Conservation (phyloP, 2,329 filamentous ascomycete genomes). For the Rhinocladiella similis region DNA sequence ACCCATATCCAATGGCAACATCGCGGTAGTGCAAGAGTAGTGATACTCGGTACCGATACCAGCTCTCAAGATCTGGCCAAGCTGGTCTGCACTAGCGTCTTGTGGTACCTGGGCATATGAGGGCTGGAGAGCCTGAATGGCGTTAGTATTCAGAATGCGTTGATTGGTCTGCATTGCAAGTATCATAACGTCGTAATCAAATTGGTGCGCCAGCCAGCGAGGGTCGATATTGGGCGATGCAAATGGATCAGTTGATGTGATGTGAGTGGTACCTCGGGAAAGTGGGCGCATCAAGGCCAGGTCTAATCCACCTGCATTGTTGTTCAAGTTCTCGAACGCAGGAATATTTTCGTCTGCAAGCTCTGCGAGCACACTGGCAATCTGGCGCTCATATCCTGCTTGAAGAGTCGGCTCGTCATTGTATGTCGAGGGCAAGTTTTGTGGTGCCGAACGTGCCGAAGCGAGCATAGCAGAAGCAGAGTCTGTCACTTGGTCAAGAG, state of each 20-base stretch:
- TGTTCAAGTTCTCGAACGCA: slow-evolving; percentile 25
- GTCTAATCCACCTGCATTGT: slow-evolving; percentile 24
- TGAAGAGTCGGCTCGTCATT: slow-evolving; percentile 13
- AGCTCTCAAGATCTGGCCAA: slow-evolving; percentile 2
- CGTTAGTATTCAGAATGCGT: slow-evolving; percentile 24
- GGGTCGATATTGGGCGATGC: slow-evolving; percentile 46
- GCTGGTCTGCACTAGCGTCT: slow-evolving; percentile 7
- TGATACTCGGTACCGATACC: slow-evolving; percentile 21
- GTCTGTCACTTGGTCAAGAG: slow-evolving; percentile 29
- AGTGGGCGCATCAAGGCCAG: slow-evolving; percentile 32
- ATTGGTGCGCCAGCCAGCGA: slow-evolving; percentile 44
- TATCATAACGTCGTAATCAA: slow-evolving; percentile 45
- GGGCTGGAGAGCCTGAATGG: slow-evolving; percentile 17
- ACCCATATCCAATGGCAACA: slow-evolving; percentile 42
- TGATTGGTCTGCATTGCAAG: slow-evolving; percentile 31
- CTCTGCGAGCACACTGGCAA: neutral
- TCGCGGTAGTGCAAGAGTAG: slow-evolving; percentile 29
- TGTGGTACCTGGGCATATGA: neutral
- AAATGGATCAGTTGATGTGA: slow-evolving; percentile 35
- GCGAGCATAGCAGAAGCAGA: slow-evolving; percentile 3
- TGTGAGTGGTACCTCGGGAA: slow-evolving; percentile 44
- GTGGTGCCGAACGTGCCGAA: neutral
- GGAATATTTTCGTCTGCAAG: slow-evolving; percentile 12
- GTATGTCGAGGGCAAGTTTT: slow-evolving; percentile 14
- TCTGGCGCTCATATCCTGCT: neutral